Conservation (phyloP, 805 yeast species). For the Wickerhamiella hasegawae region DNA sequence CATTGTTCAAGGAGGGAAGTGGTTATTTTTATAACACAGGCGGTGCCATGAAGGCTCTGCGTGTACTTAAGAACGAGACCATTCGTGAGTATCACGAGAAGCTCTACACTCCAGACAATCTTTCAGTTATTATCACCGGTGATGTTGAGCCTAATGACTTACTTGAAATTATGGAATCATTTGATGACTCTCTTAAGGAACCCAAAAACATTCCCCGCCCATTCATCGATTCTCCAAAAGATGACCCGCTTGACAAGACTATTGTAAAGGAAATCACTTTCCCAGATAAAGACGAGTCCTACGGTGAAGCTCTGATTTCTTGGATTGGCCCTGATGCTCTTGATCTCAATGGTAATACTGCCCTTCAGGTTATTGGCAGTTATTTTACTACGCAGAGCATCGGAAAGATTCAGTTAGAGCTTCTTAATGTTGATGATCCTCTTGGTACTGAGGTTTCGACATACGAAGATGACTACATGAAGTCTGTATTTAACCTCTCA, state of each 20-base stretch:
- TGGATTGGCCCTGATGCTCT: conserved; percentile 69
- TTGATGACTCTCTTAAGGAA: conserved; percentile 39
- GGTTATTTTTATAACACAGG: conserved; percentile 94
- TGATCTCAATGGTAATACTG: conserved; percentile 40
- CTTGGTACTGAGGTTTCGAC: conserved; percentile 54
- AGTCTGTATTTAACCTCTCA: conserved; percentile 38
- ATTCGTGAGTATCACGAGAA: conserved; percentile 60
- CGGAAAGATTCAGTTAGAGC: conserved; percentile 50
- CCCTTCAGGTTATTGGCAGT: conserved; percentile 51
- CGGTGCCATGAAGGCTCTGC: conserved; percentile 63
- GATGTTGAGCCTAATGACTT: conserved; percentile 64
- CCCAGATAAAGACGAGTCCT: conserved; percentile 78
- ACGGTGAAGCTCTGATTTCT: conserved; percentile 55
- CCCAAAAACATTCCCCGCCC: conserved; percentile 41
- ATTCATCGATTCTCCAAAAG: conserved; percentile 43
- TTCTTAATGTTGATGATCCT: conserved; percentile 75
- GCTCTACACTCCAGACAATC: conserved; percentile 67
- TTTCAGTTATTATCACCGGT: conserved; percentile 75
- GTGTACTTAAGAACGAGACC: conserved; percentile 54
- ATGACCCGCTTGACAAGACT: conserved; percentile 26
- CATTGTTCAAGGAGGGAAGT: conserved; percentile 32
- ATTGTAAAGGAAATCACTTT: conserved; percentile 45
- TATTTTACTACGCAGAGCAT: conserved; percentile 68
- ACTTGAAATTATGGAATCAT: conserved; percentile 37
- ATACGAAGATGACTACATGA: conserved; percentile 58